These are phyloP conservation scores for Erodium texanum DNA, from an alignment of 441 rosid genomes.

Conservation along the genomic window DNA sequence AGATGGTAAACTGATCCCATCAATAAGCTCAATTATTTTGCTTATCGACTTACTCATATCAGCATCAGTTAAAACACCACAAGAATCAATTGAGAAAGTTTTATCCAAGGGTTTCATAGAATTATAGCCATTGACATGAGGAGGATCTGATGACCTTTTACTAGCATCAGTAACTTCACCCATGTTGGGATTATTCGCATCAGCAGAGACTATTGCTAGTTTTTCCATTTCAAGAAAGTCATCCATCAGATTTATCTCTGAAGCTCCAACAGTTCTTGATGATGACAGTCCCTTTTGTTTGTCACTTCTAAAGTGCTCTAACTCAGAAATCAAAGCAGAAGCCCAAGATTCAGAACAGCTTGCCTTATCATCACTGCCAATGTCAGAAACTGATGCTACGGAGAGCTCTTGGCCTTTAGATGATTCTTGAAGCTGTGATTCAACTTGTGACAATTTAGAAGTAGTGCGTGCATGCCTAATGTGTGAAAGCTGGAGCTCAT, in stretches of 20 bases:
- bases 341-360: conserved; percentile 69
- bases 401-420: conserved; percentile 33
- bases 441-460: conserved; percentile 34
- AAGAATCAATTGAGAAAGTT: conserved; percentile 22
- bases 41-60: conserved; percentile 44
- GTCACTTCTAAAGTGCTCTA: conserved; percentile 51
- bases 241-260: conserved; percentile 67
- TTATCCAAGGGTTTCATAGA: conserved; percentile 19
- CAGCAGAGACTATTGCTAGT: conserved; percentile 51
- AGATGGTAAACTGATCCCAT: conserved; percentile 30
- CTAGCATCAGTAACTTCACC: conserved; percentile 19
- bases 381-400: conserved; percentile 42
- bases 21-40: conserved; percentile 52
- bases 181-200: conserved; percentile 26
- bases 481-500: conserved; percentile 66
- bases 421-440: conserved; percentile 42
- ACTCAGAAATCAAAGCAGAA: conserved; percentile 61
- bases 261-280: conserved; percentile 23
- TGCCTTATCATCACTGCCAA: conserved; percentile 49
- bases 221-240: conserved; percentile 86
- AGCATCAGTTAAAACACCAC: conserved; percentile 17
- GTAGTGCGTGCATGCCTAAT: conserved; percentile 50
- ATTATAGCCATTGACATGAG: conserved; percentile 12
- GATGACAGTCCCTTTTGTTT: conserved; percentile 34
- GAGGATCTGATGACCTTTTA: conserved; percentile 8